Conservation (phyloP, 2,329 filamentous ascomycete genomes). For the Reticulascus tulasneorum region DNA sequence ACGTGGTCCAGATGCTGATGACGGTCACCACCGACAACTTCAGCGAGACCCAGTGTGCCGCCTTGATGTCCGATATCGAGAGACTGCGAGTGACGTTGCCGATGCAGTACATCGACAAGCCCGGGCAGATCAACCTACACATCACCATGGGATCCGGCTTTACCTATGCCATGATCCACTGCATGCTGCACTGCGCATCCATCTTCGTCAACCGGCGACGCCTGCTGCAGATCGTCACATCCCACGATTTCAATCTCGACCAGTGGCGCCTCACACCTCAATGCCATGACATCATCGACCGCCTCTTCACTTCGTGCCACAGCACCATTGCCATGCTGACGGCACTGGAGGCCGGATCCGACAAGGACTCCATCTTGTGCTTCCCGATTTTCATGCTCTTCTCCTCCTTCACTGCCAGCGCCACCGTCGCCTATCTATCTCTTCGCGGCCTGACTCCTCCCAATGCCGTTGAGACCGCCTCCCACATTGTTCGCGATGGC, state of each 20-base stretch:
- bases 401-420: conserved; percentile 57
- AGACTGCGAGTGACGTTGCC: conserved; percentile 50
- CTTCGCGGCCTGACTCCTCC: conserved; percentile 55
- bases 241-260: conserved; percentile 49
- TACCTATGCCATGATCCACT: conserved; percentile 61
- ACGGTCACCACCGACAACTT: conserved; percentile 48
- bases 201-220: conserved; percentile 59
- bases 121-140: conserved; percentile 57
- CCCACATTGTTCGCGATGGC: conserved; percentile 53
- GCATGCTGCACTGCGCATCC: conserved; percentile 55
- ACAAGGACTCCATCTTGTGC: conserved; percentile 56
- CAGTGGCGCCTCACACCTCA: conserved; percentile 47
- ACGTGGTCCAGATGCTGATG: conserved; percentile 59
- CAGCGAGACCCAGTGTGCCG: conserved; percentile 48
- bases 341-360: conserved; percentile 51
- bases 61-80: conserved; percentile 52
- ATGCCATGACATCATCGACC: conserved; percentile 50
- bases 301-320: conserved; percentile 56
- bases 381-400: conserved; percentile 63
- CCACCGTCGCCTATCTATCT: conserved; percentile 59
- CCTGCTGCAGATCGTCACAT: conserved; percentile 54
- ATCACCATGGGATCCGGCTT: conserved; percentile 62
- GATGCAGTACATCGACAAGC: conserved; percentile 58
- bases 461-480: conserved; percentile 54
- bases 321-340: conserved; percentile 53